Conservation (phyloP, 2,329 filamentous ascomycete genomes). For the Mycosphaerella sp. region DNA sequence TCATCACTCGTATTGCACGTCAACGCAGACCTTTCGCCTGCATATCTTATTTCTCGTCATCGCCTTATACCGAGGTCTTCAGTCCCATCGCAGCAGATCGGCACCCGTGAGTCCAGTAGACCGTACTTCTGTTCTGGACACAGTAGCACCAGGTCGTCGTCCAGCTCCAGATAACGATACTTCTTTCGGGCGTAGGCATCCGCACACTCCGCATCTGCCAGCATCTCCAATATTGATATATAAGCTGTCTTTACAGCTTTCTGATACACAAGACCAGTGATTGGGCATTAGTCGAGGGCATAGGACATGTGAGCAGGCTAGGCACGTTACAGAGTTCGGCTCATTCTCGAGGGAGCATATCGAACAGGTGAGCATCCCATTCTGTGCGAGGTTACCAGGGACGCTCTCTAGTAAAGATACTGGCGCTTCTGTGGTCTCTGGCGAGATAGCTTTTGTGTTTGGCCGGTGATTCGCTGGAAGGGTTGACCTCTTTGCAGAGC, state of each 20-base stretch:
- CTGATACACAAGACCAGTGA: constrained; percentile 59
- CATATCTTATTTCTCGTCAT: no score
- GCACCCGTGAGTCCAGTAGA: constrained; percentile 20
- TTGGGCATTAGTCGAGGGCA: constrained; percentile 47
- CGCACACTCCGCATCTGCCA: constrained; percentile 65
- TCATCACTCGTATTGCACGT: no score
- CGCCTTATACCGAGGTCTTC: constrained; percentile 4
- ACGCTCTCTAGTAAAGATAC: not conserved
- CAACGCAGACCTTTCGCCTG: no score
- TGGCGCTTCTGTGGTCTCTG: not conserved
- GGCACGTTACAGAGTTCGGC: constrained; percentile 52
- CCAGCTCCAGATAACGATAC: not conserved
- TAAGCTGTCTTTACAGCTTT: constrained; percentile 48
- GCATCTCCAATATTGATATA: constrained; percentile 67
- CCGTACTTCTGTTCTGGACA: not conserved
- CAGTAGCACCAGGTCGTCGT: not conserved
- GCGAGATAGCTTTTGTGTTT: not conserved
- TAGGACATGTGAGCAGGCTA: constrained; percentile 65
- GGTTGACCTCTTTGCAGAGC: not conserved
- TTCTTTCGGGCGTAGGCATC: constrained; percentile 30
- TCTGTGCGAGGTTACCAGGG: no score
- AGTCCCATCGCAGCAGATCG: constrained; percentile 34
- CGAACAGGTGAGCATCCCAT: constrained; percentile 37
- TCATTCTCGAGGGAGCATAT: constrained; percentile 65
- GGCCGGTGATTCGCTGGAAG: not conserved